Evolutionary conservation across 257 asterid genomes (phyloP), one percentile per base, ranked within the genome.

Genomic region (Orobanche coerulescens): DNA sequence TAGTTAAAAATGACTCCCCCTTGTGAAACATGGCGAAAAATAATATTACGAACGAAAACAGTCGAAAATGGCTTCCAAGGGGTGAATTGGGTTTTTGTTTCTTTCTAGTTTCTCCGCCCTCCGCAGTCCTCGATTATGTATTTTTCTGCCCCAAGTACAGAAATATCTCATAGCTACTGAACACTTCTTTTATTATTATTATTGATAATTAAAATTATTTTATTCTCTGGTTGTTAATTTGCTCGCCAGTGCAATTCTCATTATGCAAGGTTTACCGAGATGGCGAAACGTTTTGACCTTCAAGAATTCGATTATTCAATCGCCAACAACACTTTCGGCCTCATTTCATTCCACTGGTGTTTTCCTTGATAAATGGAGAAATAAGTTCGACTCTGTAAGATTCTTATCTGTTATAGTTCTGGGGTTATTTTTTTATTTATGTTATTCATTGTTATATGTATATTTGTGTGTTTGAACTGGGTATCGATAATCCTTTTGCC

Each of bases 191-290:
- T n/a, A n/a, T n/a, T n/a, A n/a, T n/a, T n/a, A n/a, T n/a, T n/a
- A n/a, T n/a, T n/a, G n/a, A n/a, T n/a, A n/a, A n/a, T n/a, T n/a
- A n/a, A n/a, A n/a, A n/a, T n/a, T n/a, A n/a, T n/a, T n/a, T n/a
- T n/a, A n/a, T n/a, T n/a, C n/a, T 36, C 9, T 48, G 55, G 30
- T 61, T 42, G 15, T 43, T n/a, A 16, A 11, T 39, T 25, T 43
- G 54, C 24, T n/a, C 1, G 19, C n/a, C 22, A 2, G 53, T 26
- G 13, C 25, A 7, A 7, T 20, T 10, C n/a, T 61, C 22, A 69
- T 39, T 44, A 85, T 82, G 91, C 96, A 82, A 76, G 78, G 63
- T 49, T 30, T 83, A 20, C 86, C 76, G 66, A 76, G 79, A 76
- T 88, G 93, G 88, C 72, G 78, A 71, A 79, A 25, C 33, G 23